Evolutionary conservation across 768 basidiomycete genomes (phyloP).

Genomic region (Amylocystis lapponica): DNA sequence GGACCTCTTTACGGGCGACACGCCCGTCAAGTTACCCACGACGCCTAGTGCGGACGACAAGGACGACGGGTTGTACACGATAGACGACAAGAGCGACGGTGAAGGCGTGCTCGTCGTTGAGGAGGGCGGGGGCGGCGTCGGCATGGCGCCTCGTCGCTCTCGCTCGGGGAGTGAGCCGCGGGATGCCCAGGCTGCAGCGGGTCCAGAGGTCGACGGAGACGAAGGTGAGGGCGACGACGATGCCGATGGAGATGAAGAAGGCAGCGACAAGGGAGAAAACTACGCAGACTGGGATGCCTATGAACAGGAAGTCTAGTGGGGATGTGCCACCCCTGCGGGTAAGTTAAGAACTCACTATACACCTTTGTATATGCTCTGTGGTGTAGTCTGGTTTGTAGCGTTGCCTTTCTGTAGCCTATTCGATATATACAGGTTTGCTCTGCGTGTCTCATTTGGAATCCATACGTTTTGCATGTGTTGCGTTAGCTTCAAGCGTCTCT

Average conservation of each 20-base stretch:
- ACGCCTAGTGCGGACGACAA: slow-evolving; percentile 36
- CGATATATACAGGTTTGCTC: too few species aligned
- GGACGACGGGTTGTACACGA: slow-evolving; percentile 47
- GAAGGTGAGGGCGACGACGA: slow-evolving; percentile 17
- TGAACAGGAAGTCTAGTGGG: slow-evolving; percentile 66
- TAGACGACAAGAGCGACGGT: slow-evolving; percentile 42
- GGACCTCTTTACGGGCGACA: slow-evolving; percentile 49
- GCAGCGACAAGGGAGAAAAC: slow-evolving; percentile 37
- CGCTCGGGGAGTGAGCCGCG: slow-evolving; percentile 11
- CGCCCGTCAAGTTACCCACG: slow-evolving; percentile 11
- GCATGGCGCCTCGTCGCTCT: slow-evolving; percentile 10
- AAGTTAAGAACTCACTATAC: too few species aligned
- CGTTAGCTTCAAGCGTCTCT: too few species aligned
- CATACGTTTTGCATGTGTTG: too few species aligned
- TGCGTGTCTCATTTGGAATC: too few species aligned
- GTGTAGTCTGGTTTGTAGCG: too few species aligned
- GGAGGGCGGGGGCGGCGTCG: slow-evolving; percentile 32
- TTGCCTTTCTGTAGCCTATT: too few species aligned
- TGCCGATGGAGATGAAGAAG: slow-evolving; percentile 22
- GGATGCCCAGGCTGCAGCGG: slow-evolving; percentile 26
- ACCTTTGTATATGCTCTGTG: too few species aligned
- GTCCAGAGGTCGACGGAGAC: background rate
- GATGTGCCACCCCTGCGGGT: too few species aligned
- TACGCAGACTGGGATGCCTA: slow-evolving; percentile 47
- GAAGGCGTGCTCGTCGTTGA: slow-evolving; percentile 32